These are phyloP conservation scores for Monilinia aucupariae DNA, from an alignment of 2,329 filamentous ascomycete species.

Conservation along the genomic window DNA sequence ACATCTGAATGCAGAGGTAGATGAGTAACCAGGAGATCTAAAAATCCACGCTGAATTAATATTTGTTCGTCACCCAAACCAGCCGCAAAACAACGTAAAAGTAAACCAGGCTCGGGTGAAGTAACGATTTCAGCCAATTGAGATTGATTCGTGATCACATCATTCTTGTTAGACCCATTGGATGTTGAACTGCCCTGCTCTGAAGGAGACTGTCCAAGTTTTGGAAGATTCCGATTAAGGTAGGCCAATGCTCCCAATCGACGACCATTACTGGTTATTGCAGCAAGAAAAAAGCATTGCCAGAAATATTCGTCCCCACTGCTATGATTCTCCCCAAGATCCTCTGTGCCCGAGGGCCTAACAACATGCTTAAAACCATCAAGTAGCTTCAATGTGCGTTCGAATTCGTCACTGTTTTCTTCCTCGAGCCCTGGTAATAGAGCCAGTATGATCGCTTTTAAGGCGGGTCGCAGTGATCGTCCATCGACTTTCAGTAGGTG, in stretches of 20 bases:
- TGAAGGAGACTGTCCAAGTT: conserved; percentile 47
- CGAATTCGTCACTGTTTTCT: conserved; percentile 95
- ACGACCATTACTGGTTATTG: conserved; percentile 81
- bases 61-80: conserved; percentile 83
- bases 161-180: conserved; percentile 29
- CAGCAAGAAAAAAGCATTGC: conserved; percentile 94
- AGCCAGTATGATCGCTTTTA: conserved; percentile 87
- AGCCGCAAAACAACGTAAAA: conserved; percentile 87
- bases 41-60: conserved; percentile 86
- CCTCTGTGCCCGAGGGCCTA: conserved; percentile 47
- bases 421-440: conserved; percentile 89
- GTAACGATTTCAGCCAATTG: conserved; percentile 64
- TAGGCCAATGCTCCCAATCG: conserved; percentile 86
- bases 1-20: conserved; percentile 79
- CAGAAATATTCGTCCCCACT: conserved; percentile 85
- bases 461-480: conserved; percentile 69
- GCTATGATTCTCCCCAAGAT: conserved; percentile 48
- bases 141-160: conserved; percentile 40
- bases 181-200: conserved; percentile 32
- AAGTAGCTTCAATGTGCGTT: conserved; percentile 72
- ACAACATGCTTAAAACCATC: conserved; percentile 70
- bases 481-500: conserved; percentile 70
- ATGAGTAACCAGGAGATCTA: conserved; percentile 87
- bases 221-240: conserved; percentile 71
- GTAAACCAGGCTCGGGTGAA: conserved; percentile 82